Base-by-base conservation (phyloP, 2,329 filamentous ascomycete genomes). In the Cephalotrichum gorgonifer region DNA sequence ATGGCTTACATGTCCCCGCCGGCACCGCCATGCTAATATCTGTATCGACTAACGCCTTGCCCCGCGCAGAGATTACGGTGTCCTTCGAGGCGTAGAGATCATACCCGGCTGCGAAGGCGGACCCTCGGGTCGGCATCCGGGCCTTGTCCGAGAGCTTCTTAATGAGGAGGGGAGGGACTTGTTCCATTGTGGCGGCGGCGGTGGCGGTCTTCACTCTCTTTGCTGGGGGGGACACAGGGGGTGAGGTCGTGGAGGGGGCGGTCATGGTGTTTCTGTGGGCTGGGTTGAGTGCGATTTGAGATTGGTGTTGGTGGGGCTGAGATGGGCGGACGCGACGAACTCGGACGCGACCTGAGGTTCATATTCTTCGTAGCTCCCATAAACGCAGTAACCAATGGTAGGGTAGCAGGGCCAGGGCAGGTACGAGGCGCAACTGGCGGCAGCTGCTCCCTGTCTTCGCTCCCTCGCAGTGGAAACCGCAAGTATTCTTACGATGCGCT, bases 1-100 rank as follows among this genome's bases (percentile, higher is more conserved):
- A 15, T 15, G n/a, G n/a, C 85, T 53, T 75, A 94, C 88, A 97
- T 12, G 90, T 96, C 47, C 88, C 89, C 5, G 80, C 85, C 0
- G 93, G 93, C 44, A 96, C 86, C 25, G 89, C 87, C 70, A 98
- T 91, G 57, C 83, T 82, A 54, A 98, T 85, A 59, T 93, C 91
- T 1, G 93, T 97, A 58, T 90, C 86, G 33, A 97, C 89, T 27
- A 96, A 71, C 1, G 74, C 88, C 69, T 95, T 89, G 56, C 89
- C 90, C 52, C 87, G 76, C 2, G 86, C 81, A 0, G 90, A 90
- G 50, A 98, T 83, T 2, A 78, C 76, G 4, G 83, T 84, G 33
- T 85, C 79, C 60, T 80, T 79, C 2, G 88, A 79, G 47, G 82
- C 85, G 68, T 96, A 97, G 51, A 98, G 63, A 67, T 98, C 93